phyloP scores from a whole-genome alignment of 192 early-diverging fungal species.

The Linnemannia schmuckeri region DNA sequence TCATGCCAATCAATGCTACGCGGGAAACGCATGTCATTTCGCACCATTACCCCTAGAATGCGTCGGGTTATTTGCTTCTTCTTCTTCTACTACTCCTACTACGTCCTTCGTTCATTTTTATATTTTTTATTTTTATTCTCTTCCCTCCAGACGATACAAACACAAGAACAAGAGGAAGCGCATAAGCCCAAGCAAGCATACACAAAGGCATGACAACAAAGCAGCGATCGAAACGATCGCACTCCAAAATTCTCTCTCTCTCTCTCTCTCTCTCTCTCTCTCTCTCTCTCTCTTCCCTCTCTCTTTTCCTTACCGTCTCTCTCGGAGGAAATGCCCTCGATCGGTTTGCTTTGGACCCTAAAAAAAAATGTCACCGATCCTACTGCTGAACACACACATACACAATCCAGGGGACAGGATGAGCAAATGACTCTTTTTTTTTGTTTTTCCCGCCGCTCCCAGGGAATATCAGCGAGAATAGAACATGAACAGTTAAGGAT shows the following conservation, averaged over 20 bases:
- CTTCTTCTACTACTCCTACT: not conserved
- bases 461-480: not conserved
- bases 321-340: conserved; percentile 1
- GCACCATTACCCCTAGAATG: not conserved
- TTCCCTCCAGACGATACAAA: not conserved
- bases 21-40: not conserved
- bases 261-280: not conserved
- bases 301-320: not conserved
- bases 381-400: not conserved
- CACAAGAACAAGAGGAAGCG: too few species aligned
- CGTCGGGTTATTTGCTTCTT: not conserved
- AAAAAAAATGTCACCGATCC: not conserved
- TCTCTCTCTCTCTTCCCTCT: not conserved
- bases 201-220: not conserved
- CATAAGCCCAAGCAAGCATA: too few species aligned
- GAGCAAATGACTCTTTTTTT: not conserved
- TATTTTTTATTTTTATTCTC: not conserved
- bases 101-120: not conserved
- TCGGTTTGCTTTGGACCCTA: not conserved
- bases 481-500: not conserved
- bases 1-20: not conserved
- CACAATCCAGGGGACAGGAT: not conserved
- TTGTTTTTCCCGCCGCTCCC: not conserved
- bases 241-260: not conserved
- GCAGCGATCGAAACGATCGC: conserved; percentile 1